Percentiles rank a stretch among this genome's conserved stretches.
phyloP scores from a whole-genome alignment of 1,139 yeast genomes.

The Entelexis sorbosivorans region DNA sequence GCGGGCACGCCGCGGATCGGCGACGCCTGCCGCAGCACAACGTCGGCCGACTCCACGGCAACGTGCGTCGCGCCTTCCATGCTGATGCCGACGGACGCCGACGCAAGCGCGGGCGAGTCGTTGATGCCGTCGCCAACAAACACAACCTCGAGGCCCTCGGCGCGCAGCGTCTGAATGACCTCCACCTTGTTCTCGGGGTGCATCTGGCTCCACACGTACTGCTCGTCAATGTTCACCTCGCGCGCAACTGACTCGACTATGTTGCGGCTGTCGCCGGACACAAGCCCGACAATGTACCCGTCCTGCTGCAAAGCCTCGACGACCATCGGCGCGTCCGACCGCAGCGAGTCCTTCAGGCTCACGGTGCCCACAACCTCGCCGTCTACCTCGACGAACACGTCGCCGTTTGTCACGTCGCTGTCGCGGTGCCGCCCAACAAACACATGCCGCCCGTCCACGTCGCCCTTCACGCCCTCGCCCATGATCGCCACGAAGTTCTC shows the following conservation, averaged over 20 bases:
- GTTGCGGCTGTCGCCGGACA: conserved; percentile 70
- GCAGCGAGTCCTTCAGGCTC: conserved; percentile 58
- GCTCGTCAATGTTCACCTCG: conserved; percentile 52
- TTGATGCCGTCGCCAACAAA: conserved; percentile 96
- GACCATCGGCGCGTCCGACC: conserved; percentile 53
- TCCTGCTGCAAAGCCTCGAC: conserved; percentile 44
- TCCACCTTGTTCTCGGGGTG: conserved; percentile 69
- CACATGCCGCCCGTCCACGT: conserved; percentile 26
- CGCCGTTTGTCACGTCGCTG: conserved; percentile 22
- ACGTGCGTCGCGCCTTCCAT: conserved; percentile 88
- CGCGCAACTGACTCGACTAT: conserved; percentile 58
- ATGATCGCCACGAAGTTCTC: conserved; percentile 43
- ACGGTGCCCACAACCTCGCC: conserved; percentile 51
- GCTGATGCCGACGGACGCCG: conserved; percentile 83
- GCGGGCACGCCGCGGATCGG: conserved; percentile 57
- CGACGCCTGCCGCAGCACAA: conserved; percentile 45
- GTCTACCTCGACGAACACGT: conserved; percentile 39
- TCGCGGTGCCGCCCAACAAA: conserved; percentile 22
- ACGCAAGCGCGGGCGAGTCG: conserved; percentile 90
- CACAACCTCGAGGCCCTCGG: conserved; percentile 40
- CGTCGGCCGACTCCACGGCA: conserved; percentile 91
- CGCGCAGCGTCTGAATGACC: conserved; percentile 50
- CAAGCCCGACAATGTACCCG: conserved; percentile 68
- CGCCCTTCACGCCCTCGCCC: conserved; percentile 64
- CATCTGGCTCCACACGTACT: conserved; percentile 64